Conservation (phyloP, 805 yeast species). For the Hanseniaspora taiwanica region DNA sequence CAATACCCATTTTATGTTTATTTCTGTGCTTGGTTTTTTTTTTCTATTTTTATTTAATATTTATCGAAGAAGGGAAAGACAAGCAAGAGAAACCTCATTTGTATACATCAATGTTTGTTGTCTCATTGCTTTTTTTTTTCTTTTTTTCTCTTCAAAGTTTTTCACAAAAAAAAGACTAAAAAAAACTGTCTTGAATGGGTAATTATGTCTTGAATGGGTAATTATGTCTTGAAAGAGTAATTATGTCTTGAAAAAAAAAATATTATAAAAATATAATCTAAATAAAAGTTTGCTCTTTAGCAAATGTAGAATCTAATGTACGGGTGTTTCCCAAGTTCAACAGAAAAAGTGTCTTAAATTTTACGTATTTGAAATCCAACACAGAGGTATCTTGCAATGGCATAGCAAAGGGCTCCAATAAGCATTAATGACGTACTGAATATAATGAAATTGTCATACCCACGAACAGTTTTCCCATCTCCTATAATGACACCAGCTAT, state of each 20-base stretch:
- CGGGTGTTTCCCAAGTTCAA: too few species aligned
- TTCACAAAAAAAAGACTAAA: too few species aligned
- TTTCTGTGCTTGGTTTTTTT: constrained; percentile 4
- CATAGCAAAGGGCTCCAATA: constrained; percentile 27
- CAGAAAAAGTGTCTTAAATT: too few species aligned
- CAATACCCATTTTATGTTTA: constrained; percentile 72
- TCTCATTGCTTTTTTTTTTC: too few species aligned
- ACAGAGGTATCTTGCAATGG: constrained; percentile 27
- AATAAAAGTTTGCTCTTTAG: too few species aligned
- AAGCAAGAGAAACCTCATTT: neutral
- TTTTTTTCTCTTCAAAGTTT: too few species aligned
- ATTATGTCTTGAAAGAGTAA: neutral
- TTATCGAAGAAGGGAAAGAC: neutral
- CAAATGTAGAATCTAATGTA: neutral
- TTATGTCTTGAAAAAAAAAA: neutral
- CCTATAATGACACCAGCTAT: constrained; percentile 32
- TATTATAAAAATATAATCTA: neutral
- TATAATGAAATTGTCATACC: constrained; percentile 32
- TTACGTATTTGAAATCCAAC: constrained; percentile 31
- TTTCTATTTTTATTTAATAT: neutral
- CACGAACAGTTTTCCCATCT: constrained; percentile 27
- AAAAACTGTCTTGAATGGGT: neutral
- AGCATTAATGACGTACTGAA: constrained; percentile 30
- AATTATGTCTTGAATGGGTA: neutral
- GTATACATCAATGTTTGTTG: too few species aligned